Percentiles rank a stretch among this genome's conserved stretches.
phyloP scores from a whole-genome alignment of 768 basidiomycete species.

The Mrakia blollopis region DNA sequence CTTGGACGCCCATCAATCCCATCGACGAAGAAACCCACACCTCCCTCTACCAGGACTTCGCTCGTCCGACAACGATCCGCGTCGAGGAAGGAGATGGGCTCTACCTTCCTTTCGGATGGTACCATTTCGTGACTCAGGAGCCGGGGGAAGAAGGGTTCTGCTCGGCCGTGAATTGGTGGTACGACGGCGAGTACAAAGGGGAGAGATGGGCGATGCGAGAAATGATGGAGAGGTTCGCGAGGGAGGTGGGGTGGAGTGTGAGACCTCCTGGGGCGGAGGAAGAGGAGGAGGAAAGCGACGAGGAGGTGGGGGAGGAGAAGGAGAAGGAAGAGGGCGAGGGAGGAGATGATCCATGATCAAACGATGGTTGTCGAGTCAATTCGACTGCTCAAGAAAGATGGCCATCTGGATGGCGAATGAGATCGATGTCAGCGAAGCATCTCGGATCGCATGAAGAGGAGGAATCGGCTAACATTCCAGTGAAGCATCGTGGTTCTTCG shows the following conservation, averaged over 20 bases:
- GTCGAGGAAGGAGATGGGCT: constrained; percentile 69
- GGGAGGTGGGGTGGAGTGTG: constrained; percentile 19
- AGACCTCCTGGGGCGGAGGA: constrained; percentile 10
- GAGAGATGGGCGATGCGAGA: constrained; percentile 17
- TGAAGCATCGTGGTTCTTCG: neutral
- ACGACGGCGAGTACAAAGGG: constrained; percentile 25
- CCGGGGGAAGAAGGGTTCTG: constrained; percentile 38
- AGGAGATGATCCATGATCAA: no score
- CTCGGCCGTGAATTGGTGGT: constrained; percentile 44
- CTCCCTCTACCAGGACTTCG: constrained; percentile 46
- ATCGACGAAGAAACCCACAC: constrained; percentile 43
- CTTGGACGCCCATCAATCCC: constrained; percentile 81
- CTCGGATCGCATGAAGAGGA: neutral
- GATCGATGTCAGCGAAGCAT: neutral
- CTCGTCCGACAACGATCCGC: constrained; percentile 63
- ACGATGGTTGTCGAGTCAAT: neutral
- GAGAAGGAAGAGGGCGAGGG: neutral
- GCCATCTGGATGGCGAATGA: neutral
- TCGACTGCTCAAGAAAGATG: neutral
- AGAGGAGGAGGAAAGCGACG: constrained; percentile 16
- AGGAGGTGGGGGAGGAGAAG: neutral
- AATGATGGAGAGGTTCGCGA: constrained; percentile 19
- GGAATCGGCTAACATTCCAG: neutral
- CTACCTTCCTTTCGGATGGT: constrained; percentile 91
- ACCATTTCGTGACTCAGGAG: constrained; percentile 76